Conservation (phyloP, 164 flowering plant genomes). For the Stephania cephalantha region DNA sequence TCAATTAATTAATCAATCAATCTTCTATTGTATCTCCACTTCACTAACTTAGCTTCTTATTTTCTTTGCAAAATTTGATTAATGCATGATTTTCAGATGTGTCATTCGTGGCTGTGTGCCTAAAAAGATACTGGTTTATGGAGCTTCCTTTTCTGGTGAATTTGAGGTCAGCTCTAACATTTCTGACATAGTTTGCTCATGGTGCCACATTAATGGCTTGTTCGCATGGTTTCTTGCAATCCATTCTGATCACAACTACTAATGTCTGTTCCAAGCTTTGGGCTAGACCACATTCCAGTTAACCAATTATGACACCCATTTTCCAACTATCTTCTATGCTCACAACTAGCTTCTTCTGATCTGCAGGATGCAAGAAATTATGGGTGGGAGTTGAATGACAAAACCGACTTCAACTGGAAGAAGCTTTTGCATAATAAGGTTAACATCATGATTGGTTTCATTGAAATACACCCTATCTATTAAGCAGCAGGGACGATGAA, state of each 20-base stretch:
- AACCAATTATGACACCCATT: too few relatives aligned
- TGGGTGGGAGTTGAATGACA: constrained; percentile 89
- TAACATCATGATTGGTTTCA: not conserved
- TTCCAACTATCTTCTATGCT: too few relatives aligned
- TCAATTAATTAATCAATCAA: not conserved
- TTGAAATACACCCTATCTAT: not conserved
- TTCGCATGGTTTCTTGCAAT: not conserved
- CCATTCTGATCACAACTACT: not conserved
- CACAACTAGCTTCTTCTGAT: not conserved
- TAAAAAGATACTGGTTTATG: constrained; percentile 93
- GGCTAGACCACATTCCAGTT: too few relatives aligned
- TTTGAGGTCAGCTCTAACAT: constrained; percentile 55
- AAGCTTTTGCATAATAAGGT: constrained; percentile 90
- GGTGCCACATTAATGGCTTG: not conserved
- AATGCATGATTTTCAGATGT: constrained; percentile 45
- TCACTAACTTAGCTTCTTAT: not conserved
- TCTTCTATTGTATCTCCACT: not conserved
- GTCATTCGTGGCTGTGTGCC: constrained; percentile 99
- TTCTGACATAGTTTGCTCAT: not conserved
- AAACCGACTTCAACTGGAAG: constrained; percentile 76
- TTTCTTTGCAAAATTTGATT: not conserved
- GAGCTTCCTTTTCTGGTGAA: constrained; percentile 82
- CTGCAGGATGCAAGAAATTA: constrained; percentile 81
- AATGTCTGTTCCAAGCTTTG: too few relatives aligned
- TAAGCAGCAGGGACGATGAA: not conserved